phyloP scores from a whole-genome alignment of 2,329 filamentous ascomycete genomes.

The Penicillium sp. region DNA sequence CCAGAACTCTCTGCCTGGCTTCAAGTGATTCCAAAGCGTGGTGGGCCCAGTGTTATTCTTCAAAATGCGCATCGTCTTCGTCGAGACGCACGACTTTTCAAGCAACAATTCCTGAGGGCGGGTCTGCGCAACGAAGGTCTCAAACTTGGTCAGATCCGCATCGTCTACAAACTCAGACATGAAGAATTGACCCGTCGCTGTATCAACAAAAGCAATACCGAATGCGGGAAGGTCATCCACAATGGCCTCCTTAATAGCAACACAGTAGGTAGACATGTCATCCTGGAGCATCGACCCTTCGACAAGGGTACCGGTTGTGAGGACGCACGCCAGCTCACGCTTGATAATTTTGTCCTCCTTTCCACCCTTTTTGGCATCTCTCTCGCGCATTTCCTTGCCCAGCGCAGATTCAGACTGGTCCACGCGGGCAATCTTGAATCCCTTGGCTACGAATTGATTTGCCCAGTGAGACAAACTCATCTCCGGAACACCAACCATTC shows the following conservation, averaged over 20 bases:
- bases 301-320: conserved; percentile 90
- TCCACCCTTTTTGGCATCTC: conserved; percentile 58
- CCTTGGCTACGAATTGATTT: conserved; percentile 97
- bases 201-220: conserved; percentile 91
- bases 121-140: conserved; percentile 93
- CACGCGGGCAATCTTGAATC: conserved; percentile 93
- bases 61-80: conserved; percentile 86
- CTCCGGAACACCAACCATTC: conserved; percentile 97
- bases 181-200: conserved; percentile 92
- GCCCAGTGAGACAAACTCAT: conserved; percentile 96
- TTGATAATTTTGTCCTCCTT: conserved; percentile 93
- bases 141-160: conserved; percentile 90
- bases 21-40: conserved; percentile 93
- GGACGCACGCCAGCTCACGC: conserved; percentile 83
- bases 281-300: conserved; percentile 97
- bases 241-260: conserved; percentile 81
- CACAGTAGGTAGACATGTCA: conserved; percentile 95
- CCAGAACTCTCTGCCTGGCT: conserved; percentile 87
- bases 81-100: conserved; percentile 82
- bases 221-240: conserved; percentile 77
- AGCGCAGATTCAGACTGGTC: conserved; percentile 96
- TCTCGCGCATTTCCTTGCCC: conserved; percentile 98
- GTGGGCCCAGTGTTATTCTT: conserved; percentile 94
- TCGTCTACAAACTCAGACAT: conserved; percentile 92
- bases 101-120: conserved; percentile 84